Base-by-base conservation (phyloP, 768 basidiomycete species). In the Rhizopogon sp. region DNA sequence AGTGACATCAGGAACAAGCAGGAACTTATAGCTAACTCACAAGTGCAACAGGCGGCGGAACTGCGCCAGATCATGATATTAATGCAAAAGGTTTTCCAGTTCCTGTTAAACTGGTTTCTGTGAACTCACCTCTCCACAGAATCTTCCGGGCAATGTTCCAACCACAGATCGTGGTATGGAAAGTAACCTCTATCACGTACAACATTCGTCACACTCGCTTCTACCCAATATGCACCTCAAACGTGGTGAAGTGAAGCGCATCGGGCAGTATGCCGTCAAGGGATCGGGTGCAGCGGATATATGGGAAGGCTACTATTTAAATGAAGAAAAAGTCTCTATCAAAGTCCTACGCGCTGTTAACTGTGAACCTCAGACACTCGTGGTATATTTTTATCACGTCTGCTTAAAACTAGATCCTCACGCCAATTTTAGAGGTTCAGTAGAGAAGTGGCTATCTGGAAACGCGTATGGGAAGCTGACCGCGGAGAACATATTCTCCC, bases 231-330 rank as follows among this genome's bases (percentile, higher is more conserved):
- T 79, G 56, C 67, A 82, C 56, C 72, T 84, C 35, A 68, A 72
- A 50, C 73, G 75, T 5, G 81, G 80, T 5, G 83, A 84, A 65
- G 82, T 82, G 10, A 67, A 66, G 16, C 72, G 79, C 54, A 66
- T 79, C 31, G 76, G 79, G 16, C 67, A 74, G 25, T 76, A 76
- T 50, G 80, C 82, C 7, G 74, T 81, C 47, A 75, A 75, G 42
- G 80, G 80, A 29, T 79, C 76, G 8, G 73, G 76, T 13, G 73
- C 77, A 3, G 81, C 82, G 72, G 82, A 81, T 64, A 77, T 81
- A 45, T 73, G 73, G 73, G 79, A 83, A 62, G 83, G 83, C 5
- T 31, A 77, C 7, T 84, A 81, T 66, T 72, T 84, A 1, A 71
- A 72, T 31, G 70, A 74, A 46, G 78, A 82, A 58, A 81, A 80